Conservation (phyloP, 441 rosid genomes). For the Pelargonium citronellum region DNA sequence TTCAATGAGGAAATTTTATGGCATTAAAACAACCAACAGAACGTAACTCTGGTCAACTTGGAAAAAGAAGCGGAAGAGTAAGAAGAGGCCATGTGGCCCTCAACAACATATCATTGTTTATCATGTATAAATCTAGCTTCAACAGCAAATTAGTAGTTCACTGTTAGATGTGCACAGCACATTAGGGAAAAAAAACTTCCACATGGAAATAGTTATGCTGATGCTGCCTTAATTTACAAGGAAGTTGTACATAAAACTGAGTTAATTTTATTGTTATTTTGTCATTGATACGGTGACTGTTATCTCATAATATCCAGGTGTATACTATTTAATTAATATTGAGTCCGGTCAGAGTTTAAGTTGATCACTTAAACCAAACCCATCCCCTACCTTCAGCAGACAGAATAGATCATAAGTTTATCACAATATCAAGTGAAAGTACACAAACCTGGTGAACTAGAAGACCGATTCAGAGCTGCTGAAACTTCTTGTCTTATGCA, state of each 20-base stretch:
- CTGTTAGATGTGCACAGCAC: too few species aligned
- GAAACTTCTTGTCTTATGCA: constrained; percentile 89
- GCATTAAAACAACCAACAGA: background rate
- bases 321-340: background rate
- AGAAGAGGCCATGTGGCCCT: too few species aligned
- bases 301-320: background rate
- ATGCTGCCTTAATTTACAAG: background rate
- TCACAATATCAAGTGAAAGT: background rate
- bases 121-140: background rate
- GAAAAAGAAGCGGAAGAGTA: background rate
- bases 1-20: background rate
- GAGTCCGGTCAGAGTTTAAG: background rate
- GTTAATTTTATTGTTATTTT: background rate
- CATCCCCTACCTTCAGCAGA: too few species aligned
- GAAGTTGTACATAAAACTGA: background rate
- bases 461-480: constrained; percentile 69
- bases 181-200: too few species aligned
- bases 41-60: background rate
- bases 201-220: too few species aligned
- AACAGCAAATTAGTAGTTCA: background rate
- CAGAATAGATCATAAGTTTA: background rate
- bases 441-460: constrained; percentile 46
- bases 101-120: background rate
- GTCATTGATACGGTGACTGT: background rate
- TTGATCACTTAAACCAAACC: too few species aligned